phyloP scores from a whole-genome alignment of 176 grass and related monocot species.

The Dactylis glomerata region DNA sequence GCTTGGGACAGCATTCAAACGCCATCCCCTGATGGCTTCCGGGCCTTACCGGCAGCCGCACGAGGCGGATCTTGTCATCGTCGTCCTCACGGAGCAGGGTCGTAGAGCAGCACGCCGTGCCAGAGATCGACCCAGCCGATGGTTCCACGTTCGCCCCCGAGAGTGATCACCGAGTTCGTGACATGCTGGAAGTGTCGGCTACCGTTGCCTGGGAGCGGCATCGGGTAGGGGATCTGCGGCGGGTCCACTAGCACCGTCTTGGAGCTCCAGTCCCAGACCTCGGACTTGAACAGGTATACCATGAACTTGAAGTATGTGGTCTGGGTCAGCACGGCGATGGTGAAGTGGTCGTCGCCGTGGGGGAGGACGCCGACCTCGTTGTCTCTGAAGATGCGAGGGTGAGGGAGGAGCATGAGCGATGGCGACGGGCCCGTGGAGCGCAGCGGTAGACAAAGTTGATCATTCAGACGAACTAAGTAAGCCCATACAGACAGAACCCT shows the following conservation, averaged over 20 bases:
- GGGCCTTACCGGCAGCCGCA: neutral
- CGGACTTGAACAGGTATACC: neutral
- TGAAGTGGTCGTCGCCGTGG: neutral
- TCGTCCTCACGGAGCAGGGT: neutral
- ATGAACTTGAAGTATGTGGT: neutral
- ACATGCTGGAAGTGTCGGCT: neutral
- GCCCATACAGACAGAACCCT: too few relatives aligned
- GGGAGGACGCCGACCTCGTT: neutral
- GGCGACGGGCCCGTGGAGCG: neutral
- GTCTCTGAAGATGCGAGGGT: neutral
- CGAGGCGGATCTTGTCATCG: neutral
- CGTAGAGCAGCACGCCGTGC: neutral
- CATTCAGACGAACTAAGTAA: too few relatives aligned
- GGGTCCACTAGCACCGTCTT: neutral
- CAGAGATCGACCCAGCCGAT: slow-evolving; percentile 10
- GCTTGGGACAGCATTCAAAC: neutral
- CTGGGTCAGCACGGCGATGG: neutral
- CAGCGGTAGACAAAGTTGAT: neutral
- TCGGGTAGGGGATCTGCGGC: neutral
- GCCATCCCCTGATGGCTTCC: neutral
- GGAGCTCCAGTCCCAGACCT: neutral
- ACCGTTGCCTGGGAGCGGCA: neutral
- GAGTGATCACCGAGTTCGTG: neutral
- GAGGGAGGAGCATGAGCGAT: neutral
- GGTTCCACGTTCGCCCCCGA: neutral